Evolutionary conservation across 164 flowering plant genomes (phyloP), one percentile per base, ranked within the genome.

Genomic region (Paratinospora sagittata): DNA sequence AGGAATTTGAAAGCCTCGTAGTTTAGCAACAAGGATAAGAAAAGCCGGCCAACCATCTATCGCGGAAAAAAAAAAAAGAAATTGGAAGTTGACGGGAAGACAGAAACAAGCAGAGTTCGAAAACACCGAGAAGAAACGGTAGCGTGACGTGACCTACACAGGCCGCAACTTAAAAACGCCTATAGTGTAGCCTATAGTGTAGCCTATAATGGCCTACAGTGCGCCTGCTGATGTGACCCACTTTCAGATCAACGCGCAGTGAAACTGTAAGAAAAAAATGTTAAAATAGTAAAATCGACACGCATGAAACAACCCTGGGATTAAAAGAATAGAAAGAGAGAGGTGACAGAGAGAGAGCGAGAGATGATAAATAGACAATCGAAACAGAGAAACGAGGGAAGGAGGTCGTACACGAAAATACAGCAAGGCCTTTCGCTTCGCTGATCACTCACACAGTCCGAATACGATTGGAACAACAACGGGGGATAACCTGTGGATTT

Each of bases 181-280:
- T 47, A 26, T 11, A 24, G 7, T 27, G 26, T 47, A n/a, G n/a
- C n/a, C n/a, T n/a, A n/a, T n/a, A n/a, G n/a, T n/a, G n/a, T n/a
- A 47, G 37, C 39, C 81, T 70, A 65, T 62, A 47, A 64, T 70
- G 61, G 65, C 80, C 70, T 68, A 68, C 19, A 45, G n/a, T 30
- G 60, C 79, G 82, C 85, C 83, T 84, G 84, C 67, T 85, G 91
- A 89, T 86, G 91, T 89, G 91, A 86, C 94, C 88, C 90, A 87
- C 90, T 84, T 55, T 10, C 66, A 76, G 82, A 82, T 78, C 45
- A 76, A 85, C 86, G 75, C 64, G 77, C 82, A 85, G 85, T 85
- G 73, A 77, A 78, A 78, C 80, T 71, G 81, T 75, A 73, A 80
- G 73, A 49, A n/a, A n/a, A n/a, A 47, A 6, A 24, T 34, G 13